Percentiles rank a stretch among this genome's conserved stretches.
phyloP scores from a whole-genome alignment of 2,329 filamentous ascomycete species.

The Trichoderma semiorbis region DNA sequence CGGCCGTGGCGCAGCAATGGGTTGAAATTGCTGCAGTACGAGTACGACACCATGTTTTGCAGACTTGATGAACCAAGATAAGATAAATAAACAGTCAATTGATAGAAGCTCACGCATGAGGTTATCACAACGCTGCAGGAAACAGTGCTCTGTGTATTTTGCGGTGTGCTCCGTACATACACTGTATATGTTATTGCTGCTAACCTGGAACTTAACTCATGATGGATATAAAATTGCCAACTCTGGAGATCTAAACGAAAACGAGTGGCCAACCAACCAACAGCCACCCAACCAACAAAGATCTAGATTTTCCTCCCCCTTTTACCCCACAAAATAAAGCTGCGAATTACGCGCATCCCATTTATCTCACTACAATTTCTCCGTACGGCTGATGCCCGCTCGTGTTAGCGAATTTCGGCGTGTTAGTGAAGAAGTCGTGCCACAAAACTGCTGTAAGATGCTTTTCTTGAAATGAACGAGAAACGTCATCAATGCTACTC shows the following conservation, averaged over 20 bases:
- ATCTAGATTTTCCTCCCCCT: not conserved
- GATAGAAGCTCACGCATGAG: not conserved
- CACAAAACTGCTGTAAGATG: not conserved
- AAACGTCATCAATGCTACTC: not conserved
- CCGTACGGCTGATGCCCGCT: not conserved
- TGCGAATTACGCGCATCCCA: not conserved
- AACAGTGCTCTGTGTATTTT: not conserved
- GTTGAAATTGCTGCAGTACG: not conserved
- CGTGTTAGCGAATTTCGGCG: not conserved
- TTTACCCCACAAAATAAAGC: slow-evolving; percentile 1
- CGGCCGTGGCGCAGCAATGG: not conserved
- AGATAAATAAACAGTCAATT: not conserved
- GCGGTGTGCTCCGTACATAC: not conserved
- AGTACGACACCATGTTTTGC: not conserved
- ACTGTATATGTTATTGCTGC: not conserved
- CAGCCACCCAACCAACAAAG: not conserved
- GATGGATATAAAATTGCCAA: not conserved
- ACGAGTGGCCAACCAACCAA: not conserved
- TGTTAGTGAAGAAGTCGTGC: not conserved
- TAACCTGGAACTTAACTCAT: not conserved
- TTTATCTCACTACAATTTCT: not conserved
- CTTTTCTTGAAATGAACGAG: not conserved
- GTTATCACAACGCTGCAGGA: not conserved
- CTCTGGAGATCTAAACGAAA: not conserved
- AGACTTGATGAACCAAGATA: not conserved